phyloP scores from a whole-genome alignment of 129 eudicot genomes.

The Silybum marianum region DNA sequence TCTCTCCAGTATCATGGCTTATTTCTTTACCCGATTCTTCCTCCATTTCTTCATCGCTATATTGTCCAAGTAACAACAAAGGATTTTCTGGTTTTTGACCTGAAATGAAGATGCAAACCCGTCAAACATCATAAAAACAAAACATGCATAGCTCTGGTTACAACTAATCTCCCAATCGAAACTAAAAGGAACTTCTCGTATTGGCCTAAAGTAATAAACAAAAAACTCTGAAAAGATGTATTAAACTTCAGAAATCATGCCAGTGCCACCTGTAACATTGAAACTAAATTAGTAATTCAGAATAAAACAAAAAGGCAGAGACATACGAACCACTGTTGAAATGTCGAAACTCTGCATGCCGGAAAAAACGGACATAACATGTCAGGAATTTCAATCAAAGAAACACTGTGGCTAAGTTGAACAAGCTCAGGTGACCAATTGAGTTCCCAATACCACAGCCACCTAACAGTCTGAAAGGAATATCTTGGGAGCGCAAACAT shows the following conservation, averaged over 20 bases:
- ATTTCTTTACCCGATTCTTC: slow-evolving; percentile 48
- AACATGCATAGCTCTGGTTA: slow-evolving; percentile 11
- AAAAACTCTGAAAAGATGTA: background rate
- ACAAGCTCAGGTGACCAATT: slow-evolving; percentile 71
- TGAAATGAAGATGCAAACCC: slow-evolving; percentile 44
- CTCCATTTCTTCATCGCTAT: slow-evolving; percentile 91
- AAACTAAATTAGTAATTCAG: slow-evolving; percentile 56
- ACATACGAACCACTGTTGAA: slow-evolving; percentile 89
- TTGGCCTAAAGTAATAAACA: slow-evolving; percentile 20
- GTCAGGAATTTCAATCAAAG: slow-evolving; percentile 71
- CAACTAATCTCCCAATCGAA: slow-evolving; percentile 21
- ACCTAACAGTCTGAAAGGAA: slow-evolving; percentile 72
- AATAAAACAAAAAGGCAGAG: slow-evolving; percentile 63
- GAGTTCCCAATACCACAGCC: slow-evolving; percentile 93
- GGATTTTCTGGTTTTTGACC: slow-evolving; percentile 77
- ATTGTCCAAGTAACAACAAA: slow-evolving; percentile 81
- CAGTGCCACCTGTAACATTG: slow-evolving; percentile 66
- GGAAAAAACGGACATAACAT: slow-evolving; percentile 52
- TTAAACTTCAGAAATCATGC: slow-evolving; percentile 26
- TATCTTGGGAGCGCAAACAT: slow-evolving; percentile 68
- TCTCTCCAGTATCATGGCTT: slow-evolving; percentile 32
- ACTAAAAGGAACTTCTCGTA: slow-evolving; percentile 19
- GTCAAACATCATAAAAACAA: slow-evolving; percentile 39
- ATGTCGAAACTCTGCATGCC: slow-evolving; percentile 65
- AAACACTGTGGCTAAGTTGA: slow-evolving; percentile 80